These are phyloP conservation scores for Vaccinium vitisidaea DNA, from an alignment of 148 eudicot genomes.

Conservation along the genomic window DNA sequence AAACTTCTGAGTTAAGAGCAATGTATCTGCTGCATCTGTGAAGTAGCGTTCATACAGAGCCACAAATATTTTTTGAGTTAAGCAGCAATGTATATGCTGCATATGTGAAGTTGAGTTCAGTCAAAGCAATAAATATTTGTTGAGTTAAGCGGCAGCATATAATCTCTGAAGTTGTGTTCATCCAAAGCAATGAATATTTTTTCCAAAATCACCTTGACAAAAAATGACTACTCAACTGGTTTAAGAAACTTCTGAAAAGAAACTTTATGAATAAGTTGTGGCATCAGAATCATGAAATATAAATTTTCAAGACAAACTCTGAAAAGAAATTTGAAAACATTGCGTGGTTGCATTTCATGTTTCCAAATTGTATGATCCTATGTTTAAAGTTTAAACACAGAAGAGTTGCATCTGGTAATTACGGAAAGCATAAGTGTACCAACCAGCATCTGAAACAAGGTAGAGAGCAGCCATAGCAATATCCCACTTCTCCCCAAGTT, in stretches of 20 bases:
- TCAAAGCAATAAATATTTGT: too few relatives aligned
- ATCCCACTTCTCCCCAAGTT: constrained; percentile 95
- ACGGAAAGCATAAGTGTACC: constrained; percentile 14
- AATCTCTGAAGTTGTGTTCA: not conserved
- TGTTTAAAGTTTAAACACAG: not conserved
- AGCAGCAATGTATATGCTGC: too few relatives aligned
- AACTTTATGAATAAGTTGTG: not conserved
- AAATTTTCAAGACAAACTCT: not conserved
- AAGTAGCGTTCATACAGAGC: too few relatives aligned
- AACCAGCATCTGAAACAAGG: constrained; percentile 91
- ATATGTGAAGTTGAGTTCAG: not conserved
- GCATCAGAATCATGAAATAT: not conserved
- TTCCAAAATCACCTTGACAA: not conserved
- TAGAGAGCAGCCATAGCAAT: constrained; percentile 93
- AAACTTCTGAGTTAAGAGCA: not conserved
- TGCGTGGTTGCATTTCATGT: not conserved
- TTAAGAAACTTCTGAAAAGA: not conserved
- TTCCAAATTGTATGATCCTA: not conserved
- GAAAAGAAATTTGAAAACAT: not conserved
- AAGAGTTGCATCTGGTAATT: not conserved
- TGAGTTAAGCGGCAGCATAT: too few relatives aligned
- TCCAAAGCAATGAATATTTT: not conserved
- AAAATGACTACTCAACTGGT: not conserved
- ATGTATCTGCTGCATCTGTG: not conserved
- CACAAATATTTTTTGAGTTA: too few relatives aligned